phyloP scores from a whole-genome alignment of 441 rosid species.

The Euphorbia schlechtendalii region DNA sequence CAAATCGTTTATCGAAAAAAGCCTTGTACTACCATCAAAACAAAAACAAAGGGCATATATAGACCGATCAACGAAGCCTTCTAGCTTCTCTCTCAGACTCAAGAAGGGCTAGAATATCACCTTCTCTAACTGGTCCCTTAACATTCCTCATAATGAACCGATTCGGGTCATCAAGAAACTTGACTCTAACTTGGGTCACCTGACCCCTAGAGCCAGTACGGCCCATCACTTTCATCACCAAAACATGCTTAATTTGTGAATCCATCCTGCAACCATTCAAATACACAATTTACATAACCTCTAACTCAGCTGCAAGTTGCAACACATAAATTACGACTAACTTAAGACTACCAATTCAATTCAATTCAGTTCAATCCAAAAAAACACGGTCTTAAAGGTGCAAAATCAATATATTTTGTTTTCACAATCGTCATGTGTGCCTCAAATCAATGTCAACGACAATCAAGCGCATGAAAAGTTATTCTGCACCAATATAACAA shows the following conservation, averaged over 20 bases:
- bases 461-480: neutral
- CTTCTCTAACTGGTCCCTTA: slow-evolving; percentile 87
- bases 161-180: slow-evolving; percentile 64
- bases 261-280: slow-evolving; percentile 47
- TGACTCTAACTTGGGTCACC: slow-evolving; percentile 76
- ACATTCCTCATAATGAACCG: slow-evolving; percentile 87
- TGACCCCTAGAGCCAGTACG: slow-evolving; percentile 84
- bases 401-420: no score
- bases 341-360: no score
- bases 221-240: slow-evolving; percentile 79
- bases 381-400: no score
- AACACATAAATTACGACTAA: no score
- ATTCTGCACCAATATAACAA: neutral
- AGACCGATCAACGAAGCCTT: slow-evolving; percentile 58
- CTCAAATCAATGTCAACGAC: neutral
- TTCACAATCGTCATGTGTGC: neutral
- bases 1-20: neutral
- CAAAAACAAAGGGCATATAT: no score
- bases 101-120: slow-evolving; percentile 72
- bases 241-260: slow-evolving; percentile 59
- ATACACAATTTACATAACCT: neutral
- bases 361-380: no score
- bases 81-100: slow-evolving; percentile 93
- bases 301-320: no score
- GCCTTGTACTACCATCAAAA: slow-evolving; percentile 3